These are phyloP conservation scores for Leucocoprinus sp. DNA, from an alignment of 768 basidiomycete genomes.

Conservation along the genomic window DNA sequence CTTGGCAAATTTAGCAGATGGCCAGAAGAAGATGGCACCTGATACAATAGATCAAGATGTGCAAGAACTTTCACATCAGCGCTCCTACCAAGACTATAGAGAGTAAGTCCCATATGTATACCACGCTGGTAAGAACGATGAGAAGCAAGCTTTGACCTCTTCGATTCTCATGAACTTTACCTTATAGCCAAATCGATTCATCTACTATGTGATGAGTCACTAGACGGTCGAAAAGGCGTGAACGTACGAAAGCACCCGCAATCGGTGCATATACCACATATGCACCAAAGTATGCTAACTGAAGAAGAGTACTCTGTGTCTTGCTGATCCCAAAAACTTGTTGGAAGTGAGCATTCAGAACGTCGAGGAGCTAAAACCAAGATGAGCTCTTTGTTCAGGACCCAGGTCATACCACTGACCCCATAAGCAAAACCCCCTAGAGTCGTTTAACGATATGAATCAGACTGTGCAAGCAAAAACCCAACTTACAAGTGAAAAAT, in stretches of 20 bases:
- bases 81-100: conserved; percentile 46
- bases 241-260: conserved; percentile 48
- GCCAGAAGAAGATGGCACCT: conserved; percentile 78
- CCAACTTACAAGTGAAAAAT: conserved; percentile 59
- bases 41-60: conserved; percentile 7
- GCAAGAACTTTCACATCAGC: neutral
- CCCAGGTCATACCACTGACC: conserved; percentile 24
- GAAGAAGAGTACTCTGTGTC: conserved; percentile 66
- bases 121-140: conserved; percentile 27
- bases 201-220: conserved; percentile 25
- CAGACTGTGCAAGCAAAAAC: neutral
- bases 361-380: conserved; percentile 48
- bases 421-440: conserved; percentile 64
- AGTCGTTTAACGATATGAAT: neutral
- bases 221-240: neutral
- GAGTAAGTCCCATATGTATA: conserved; percentile 50
- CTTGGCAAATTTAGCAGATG: conserved; percentile 56
- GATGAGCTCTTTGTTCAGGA: neutral
- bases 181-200: conserved; percentile 62
- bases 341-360: conserved; percentile 70
- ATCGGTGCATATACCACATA: conserved; percentile 54
- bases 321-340: conserved; percentile 57
- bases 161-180: conserved; percentile 16
- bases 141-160: neutral
- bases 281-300: conserved; percentile 67